Conservation (phyloP, 768 basidiomycete species). For the Boletellus sp. region DNA sequence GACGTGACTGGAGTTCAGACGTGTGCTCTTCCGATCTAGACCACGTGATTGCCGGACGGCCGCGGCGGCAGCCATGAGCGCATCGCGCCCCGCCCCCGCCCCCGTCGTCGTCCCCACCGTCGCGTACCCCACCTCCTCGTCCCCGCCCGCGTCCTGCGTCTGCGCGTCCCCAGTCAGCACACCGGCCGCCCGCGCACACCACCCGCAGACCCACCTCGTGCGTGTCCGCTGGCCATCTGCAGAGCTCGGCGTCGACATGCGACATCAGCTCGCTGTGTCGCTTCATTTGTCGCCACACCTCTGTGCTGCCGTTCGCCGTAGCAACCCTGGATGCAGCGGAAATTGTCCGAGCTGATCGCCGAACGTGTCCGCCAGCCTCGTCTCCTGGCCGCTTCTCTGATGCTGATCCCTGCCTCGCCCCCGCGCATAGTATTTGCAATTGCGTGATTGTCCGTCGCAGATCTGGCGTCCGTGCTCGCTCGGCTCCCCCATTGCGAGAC, state of each 20-base stretch:
- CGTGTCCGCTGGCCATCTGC: conserved; percentile 32
- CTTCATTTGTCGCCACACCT: conserved; percentile 28
- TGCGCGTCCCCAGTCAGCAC: no score
- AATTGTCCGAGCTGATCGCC: conserved; percentile 31
- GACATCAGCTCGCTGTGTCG: conserved; percentile 47
- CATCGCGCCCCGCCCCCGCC: conserved; percentile 37
- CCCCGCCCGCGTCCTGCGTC: conserved; percentile 39
- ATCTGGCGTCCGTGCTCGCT: conserved; percentile 42
- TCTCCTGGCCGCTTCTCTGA: conserved; percentile 26
- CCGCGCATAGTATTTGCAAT: conserved; percentile 53
- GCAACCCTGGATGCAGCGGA: conserved; percentile 28
- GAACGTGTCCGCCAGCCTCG: conserved; percentile 28
- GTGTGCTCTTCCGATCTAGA: conserved; percentile 29
- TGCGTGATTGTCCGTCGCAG: conserved; percentile 61
- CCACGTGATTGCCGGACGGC: conserved; percentile 50
- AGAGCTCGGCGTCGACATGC: conserved; percentile 50
- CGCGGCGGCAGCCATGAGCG: conserved; percentile 45
- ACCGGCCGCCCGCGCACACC: background rate
- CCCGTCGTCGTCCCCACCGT: conserved; percentile 34
- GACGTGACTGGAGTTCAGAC: conserved; percentile 18
- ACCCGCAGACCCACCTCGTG: conserved; percentile 37
- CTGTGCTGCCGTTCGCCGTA: no score
- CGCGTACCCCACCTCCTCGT: conserved; percentile 57
- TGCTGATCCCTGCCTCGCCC: conserved; percentile 30
- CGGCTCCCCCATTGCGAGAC: conserved; percentile 32